Evolutionary conservation across 2,329 filamentous ascomycete species (phyloP).

Genomic region (Arthrobotrys megalospora): DNA sequence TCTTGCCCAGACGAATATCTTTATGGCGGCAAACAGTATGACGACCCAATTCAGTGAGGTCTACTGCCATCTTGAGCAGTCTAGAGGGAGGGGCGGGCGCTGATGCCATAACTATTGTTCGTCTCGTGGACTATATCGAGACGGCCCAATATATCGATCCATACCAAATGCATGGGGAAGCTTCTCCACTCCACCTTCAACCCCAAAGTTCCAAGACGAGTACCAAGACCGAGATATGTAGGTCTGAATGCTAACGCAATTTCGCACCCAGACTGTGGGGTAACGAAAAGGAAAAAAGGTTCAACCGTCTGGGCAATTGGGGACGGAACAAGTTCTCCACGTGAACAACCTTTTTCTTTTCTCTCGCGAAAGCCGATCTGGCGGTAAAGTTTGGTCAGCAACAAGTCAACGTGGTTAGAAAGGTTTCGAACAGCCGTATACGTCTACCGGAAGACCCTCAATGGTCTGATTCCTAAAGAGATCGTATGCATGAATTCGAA

Average conservation of each 20-base stretch:
- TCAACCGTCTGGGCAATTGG: slow-evolving; percentile 26
- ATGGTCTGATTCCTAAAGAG: not conserved
- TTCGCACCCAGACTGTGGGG: slow-evolving; percentile 54
- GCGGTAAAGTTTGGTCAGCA: slow-evolving; percentile 31
- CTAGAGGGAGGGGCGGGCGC: slow-evolving; percentile 7
- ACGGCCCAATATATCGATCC: slow-evolving; percentile 21
- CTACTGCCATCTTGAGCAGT: slow-evolving; percentile 10
- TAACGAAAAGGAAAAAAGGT: slow-evolving; percentile 22
- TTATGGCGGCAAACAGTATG: slow-evolving; percentile 46
- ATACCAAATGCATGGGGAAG: slow-evolving; percentile 16
- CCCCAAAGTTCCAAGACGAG: slow-evolving; percentile 28
- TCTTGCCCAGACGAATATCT: slow-evolving; percentile 21
- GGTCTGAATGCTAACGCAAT: slow-evolving; percentile 19
- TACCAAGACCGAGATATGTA: slow-evolving; percentile 27
- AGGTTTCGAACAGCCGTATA: slow-evolving; percentile 5
- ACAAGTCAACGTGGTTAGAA: not conserved
- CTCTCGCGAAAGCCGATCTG: slow-evolving; percentile 44
- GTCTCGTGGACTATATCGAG: slow-evolving; percentile 21
- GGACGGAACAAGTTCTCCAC: slow-evolving; percentile 28
- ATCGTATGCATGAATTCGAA: slow-evolving; percentile 8
- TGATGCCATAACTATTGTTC: slow-evolving; percentile 16
- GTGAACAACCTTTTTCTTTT: slow-evolving; percentile 27
- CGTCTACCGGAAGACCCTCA: slow-evolving; percentile 16
- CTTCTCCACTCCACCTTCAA: slow-evolving; percentile 28
- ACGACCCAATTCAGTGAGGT: slow-evolving; percentile 1